Conservation (phyloP, 2,329 filamentous ascomycete genomes). For the Didymella segeticola region DNA sequence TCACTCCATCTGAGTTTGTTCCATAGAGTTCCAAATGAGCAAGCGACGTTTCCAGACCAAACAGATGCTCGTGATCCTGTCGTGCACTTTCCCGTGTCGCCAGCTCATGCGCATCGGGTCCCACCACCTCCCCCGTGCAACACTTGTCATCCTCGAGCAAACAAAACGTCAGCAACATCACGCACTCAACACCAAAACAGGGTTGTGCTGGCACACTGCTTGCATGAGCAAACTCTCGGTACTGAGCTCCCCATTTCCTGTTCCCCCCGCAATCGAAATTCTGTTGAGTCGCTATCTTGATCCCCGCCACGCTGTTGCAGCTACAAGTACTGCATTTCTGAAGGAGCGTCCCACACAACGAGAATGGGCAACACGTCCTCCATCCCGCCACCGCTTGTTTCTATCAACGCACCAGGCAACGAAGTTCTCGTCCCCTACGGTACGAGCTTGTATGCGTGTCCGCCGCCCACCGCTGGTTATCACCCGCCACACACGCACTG, state of each 20-base stretch:
- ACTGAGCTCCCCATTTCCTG: not conserved
- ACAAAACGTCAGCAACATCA: not conserved
- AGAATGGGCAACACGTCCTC: slow-evolving; percentile 33
- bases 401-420: slow-evolving; percentile 27
- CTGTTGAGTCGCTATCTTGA: not conserved
- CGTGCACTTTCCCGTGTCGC: not conserved
- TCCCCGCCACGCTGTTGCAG: not conserved
- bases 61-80: not conserved
- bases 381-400: slow-evolving; percentile 31
- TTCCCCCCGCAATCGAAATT: not conserved
- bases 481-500: not conserved
- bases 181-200: too few species aligned
- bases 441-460: not conserved
- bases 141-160: not conserved
- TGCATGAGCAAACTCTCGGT: not conserved
- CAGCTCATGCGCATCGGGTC: not conserved
- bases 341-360: not conserved
- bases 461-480: not conserved
- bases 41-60: not conserved
- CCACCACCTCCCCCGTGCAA: not conserved
- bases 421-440: slow-evolving; percentile 31
- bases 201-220: not conserved
- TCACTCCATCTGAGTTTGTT: too few species aligned
- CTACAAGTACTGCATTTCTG: not conserved
- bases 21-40: not conserved